Percentiles rank a stretch among this genome's conserved stretches.
phyloP scores from a whole-genome alignment of 116 monocot species.

The Papilionanthe hybrid region DNA sequence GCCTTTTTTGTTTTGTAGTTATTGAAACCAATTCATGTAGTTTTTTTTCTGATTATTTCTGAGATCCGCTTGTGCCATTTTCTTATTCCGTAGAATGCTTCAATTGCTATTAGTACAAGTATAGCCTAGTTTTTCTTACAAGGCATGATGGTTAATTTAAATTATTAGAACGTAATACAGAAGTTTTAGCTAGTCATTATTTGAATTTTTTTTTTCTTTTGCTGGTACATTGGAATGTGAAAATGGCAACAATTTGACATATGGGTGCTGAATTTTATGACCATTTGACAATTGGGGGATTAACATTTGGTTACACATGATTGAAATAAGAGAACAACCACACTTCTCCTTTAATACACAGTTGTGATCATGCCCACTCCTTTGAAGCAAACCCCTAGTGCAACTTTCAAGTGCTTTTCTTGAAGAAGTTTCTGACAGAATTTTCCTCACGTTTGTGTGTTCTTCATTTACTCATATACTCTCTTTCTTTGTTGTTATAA shows the following conservation, averaged over 20 bases:
- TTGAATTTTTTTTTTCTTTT: background rate
- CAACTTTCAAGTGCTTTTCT: background rate
- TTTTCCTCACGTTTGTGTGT: background rate
- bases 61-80: background rate
- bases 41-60: background rate
- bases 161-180: background rate
- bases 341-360: background rate
- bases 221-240: background rate
- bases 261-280: background rate
- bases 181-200: background rate
- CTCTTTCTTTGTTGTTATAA: background rate
- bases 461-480: background rate
- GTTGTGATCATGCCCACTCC: background rate
- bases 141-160: background rate
- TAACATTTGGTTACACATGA: background rate
- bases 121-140: background rate
- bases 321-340: background rate
- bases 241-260: background rate
- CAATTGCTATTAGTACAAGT: background rate
- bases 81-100: background rate
- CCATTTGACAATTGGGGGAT: background rate
- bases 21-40: background rate
- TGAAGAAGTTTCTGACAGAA: background rate
- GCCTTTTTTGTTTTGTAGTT: background rate
- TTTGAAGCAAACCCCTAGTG: background rate